Percentiles rank a stretch among this genome's conserved stretches.
Evolutionary conservation across 1,284 basidiomycete species (phyloP).

Genomic region (Ganoderma sinense): DNA sequence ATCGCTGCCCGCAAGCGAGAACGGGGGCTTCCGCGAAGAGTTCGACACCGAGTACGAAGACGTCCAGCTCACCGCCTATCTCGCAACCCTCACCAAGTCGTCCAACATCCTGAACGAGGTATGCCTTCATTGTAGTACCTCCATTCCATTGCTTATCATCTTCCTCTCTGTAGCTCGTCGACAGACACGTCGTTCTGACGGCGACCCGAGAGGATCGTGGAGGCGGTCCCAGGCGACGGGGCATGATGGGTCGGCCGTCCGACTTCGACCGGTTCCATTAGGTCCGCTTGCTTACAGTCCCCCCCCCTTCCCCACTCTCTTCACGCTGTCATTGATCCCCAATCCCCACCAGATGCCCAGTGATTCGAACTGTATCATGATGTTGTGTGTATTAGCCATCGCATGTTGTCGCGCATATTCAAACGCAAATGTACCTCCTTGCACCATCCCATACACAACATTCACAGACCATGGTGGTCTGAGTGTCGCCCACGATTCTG

Average conservation of each 20-base stretch:
- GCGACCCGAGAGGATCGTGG: conserved; percentile 42
- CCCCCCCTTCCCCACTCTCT: background rate
- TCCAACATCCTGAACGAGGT: conserved; percentile 91
- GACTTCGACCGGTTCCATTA: conserved; percentile 61
- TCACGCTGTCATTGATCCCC: conserved; percentile 1
- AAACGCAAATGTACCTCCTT: conserved; percentile 2
- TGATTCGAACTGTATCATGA: conserved; percentile 22
- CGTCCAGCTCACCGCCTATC: conserved; percentile 90
- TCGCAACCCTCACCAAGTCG: conserved; percentile 89
- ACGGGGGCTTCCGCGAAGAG: conserved; percentile 81
- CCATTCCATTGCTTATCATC: background rate
- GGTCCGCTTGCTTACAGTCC: conserved; percentile 14
- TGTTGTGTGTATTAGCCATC: conserved; percentile 29
- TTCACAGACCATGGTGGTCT: no score
- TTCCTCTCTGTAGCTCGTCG: conserved; percentile 39
- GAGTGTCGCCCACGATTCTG: no score
- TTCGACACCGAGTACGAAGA: conserved; percentile 95
- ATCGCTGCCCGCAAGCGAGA: conserved; percentile 86
- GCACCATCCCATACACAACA: background rate
- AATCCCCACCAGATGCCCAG: background rate
- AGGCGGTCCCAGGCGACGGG: conserved; percentile 33
- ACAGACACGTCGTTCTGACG: conserved; percentile 46
- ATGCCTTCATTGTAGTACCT: conserved; percentile 39
- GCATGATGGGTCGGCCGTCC: conserved; percentile 47
- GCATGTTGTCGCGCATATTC: conserved; percentile 19